Evolutionary conservation across 441 rosid genomes (phyloP), one percentile per base, ranked within the genome.

Genomic region (Biscutella laevigata): DNA sequence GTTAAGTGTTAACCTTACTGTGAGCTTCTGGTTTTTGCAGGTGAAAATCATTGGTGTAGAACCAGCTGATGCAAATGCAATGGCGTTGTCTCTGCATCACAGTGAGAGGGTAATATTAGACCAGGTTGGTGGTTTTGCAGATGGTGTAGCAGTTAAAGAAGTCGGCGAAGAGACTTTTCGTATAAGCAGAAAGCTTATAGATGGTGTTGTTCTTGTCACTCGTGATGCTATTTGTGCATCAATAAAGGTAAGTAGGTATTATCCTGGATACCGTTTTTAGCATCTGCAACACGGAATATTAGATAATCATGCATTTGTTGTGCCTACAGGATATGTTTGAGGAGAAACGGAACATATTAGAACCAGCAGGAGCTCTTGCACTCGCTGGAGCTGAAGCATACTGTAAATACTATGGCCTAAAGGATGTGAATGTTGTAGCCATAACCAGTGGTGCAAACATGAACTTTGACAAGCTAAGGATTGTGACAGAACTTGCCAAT

Each of bases 351-450:
- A 92, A 74, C 78, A 88, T 88, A 68, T 64, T 92, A 44, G 95
- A 88, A 70, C 94, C 99, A 62, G 98, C 98, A 12, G 98, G 98
- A 25, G 96, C 98, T 29, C 91, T 92, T 61, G 79, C 98, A 9
- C 82, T 92, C 63, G 99, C 99, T 30, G 99, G 97, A 49, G 95
- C 95, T 36, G 95, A 92, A 78, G 95, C 95, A 56, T 92, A 92
- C 64, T 92, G 97, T 74, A 88, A 81, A 61, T 92, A 88, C 47
- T 86, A 88, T 59, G 82, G 88, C 16, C 53, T 92, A 7, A 70
- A 74, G 60, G 88, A 84, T 36, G 77, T 67, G 72, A 79, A 82
- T 67, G 66, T 88, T 26, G 95, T 86, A 22, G 96, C 88, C 17
- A 75, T 92, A 70, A 78, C 96, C 14, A 86, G 95, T 59, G 98